A percentile compares a stretch with the other conserved stretches of the same genome.
Evolutionary conservation across 2,329 filamentous ascomycete species (phyloP).

Genomic region (Dactylellina sp.): DNA sequence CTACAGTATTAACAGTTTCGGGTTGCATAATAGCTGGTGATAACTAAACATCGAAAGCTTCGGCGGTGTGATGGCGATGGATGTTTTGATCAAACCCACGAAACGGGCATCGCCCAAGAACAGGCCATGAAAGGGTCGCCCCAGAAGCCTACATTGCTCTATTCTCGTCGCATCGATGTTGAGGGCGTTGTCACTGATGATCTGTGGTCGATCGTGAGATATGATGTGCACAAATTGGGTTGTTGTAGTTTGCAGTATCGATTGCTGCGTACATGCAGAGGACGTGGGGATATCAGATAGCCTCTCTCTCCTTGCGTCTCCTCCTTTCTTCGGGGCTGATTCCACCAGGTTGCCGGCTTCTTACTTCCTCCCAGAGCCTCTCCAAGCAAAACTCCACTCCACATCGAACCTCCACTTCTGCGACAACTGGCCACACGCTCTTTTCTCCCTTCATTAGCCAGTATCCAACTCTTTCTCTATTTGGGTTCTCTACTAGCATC

Average conservation of each 20-base stretch:
- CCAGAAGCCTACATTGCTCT: too few relatives aligned
- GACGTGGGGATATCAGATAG: background rate
- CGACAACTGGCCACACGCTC: slow-evolving; percentile 90
- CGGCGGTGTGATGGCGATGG: too few relatives aligned
- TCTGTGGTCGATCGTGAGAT: background rate
- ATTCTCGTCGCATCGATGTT: background rate
- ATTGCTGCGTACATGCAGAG: too few relatives aligned
- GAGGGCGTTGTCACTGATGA: slow-evolving; percentile 2
- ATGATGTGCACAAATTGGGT: background rate
- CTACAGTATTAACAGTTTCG: too few relatives aligned
- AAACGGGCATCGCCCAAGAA: too few relatives aligned
- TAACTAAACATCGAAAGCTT: too few relatives aligned
- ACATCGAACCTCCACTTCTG: slow-evolving; percentile 82
- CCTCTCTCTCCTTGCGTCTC: slow-evolving; percentile 16
- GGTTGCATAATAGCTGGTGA: too few relatives aligned
- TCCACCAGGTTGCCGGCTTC: slow-evolving; percentile 65
- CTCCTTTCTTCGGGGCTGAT: slow-evolving; percentile 32
- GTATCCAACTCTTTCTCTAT: slow-evolving; percentile 78
- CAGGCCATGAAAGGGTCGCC: too few relatives aligned
- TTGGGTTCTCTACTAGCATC: slow-evolving; percentile 84
- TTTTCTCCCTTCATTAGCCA: slow-evolving; percentile 88
- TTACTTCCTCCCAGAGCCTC: slow-evolving; percentile 81
- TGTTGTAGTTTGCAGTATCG: too few relatives aligned
- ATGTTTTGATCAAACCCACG: too few relatives aligned
- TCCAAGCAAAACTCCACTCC: slow-evolving; percentile 90